Evolutionary conservation across 257 asterid genomes (phyloP).

Genomic region (Penstemon barbatus): DNA sequence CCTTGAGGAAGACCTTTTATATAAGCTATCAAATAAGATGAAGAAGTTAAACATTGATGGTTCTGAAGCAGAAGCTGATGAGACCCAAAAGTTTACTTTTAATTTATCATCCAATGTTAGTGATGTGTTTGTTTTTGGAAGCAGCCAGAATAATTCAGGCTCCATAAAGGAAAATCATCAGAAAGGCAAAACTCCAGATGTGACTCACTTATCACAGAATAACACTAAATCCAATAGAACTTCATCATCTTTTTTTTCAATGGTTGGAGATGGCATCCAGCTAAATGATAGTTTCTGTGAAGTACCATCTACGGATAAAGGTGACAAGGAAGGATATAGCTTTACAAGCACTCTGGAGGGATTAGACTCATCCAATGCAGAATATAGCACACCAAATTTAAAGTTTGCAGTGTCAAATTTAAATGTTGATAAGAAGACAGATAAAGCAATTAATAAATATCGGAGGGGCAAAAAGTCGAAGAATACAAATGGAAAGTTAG

Average conservation of each 20-base stretch:
- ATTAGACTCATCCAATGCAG: constrained; percentile 40
- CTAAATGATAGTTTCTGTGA: constrained; percentile 31
- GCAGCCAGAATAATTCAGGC: constrained; percentile 31
- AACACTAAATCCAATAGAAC: constrained; percentile 25
- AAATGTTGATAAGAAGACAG: constrained; percentile 37
- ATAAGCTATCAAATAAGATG: constrained; percentile 54
- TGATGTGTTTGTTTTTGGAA: constrained; percentile 47
- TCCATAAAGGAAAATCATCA: constrained; percentile 41
- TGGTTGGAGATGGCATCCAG: constrained; percentile 31
- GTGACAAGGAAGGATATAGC: constrained; percentile 41
- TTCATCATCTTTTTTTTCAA: constrained; percentile 35
- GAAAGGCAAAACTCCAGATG: constrained; percentile 28
- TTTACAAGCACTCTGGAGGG: constrained; percentile 35
- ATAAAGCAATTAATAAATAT: constrained; percentile 40
- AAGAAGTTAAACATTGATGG: constrained; percentile 53
- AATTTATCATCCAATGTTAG: constrained; percentile 28
- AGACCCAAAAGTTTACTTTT: constrained; percentile 26
- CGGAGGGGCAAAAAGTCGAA: constrained; percentile 44
- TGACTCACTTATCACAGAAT: constrained; percentile 27
- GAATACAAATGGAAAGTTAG: constrained; percentile 55
- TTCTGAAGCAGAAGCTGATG: constrained; percentile 38
- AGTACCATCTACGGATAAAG: constrained; percentile 37
- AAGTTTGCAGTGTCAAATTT: constrained; percentile 39
- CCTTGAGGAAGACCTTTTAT: constrained; percentile 40
- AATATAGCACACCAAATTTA: constrained; percentile 39